A percentile compares a stretch with the other conserved stretches of the same genome.
Conservation (phyloP, 208 protist genomes). For the Endotrypanum monterogeii region DNA sequence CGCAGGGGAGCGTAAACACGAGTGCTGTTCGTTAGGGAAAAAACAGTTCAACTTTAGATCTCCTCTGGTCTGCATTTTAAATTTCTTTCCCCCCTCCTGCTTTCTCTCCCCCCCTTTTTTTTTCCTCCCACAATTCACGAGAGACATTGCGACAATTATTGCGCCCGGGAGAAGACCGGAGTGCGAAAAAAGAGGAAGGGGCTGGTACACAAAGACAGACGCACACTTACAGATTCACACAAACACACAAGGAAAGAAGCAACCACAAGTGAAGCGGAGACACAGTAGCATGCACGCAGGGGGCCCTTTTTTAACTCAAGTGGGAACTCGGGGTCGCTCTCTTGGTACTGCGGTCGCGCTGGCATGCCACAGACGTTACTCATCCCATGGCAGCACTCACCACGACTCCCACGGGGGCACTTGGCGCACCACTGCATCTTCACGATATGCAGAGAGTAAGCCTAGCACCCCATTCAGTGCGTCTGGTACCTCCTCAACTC, state of each 20-base stretch:
- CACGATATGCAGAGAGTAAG: background rate
- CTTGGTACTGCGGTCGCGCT: too few species aligned
- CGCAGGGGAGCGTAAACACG: too few species aligned
- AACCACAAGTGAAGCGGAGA: background rate
- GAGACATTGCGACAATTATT: too few species aligned
- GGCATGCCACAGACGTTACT: background rate
- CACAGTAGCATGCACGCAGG: too few species aligned
- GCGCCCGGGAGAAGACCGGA: too few species aligned
- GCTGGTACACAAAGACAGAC: too few species aligned
- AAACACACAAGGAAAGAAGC: background rate
- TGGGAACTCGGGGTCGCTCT: background rate
- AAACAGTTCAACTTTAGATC: too few species aligned
- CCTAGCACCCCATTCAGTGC: background rate
- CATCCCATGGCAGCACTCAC: background rate
- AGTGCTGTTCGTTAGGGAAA: too few species aligned
- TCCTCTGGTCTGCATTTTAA: too few species aligned
- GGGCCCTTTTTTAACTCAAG: background rate
- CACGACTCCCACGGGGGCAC: background rate
- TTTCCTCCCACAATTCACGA: too few species aligned
- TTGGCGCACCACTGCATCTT: background rate
- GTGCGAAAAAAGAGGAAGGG: background rate
- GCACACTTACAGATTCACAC: background rate
- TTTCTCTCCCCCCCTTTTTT: too few species aligned
- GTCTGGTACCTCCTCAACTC: background rate
- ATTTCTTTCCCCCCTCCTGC: too few species aligned